Evolutionary conservation across 768 basidiomycete species (phyloP), one percentile per base, ranked within the genome.

Genomic region (Termitomyces eurrhizus): DNA sequence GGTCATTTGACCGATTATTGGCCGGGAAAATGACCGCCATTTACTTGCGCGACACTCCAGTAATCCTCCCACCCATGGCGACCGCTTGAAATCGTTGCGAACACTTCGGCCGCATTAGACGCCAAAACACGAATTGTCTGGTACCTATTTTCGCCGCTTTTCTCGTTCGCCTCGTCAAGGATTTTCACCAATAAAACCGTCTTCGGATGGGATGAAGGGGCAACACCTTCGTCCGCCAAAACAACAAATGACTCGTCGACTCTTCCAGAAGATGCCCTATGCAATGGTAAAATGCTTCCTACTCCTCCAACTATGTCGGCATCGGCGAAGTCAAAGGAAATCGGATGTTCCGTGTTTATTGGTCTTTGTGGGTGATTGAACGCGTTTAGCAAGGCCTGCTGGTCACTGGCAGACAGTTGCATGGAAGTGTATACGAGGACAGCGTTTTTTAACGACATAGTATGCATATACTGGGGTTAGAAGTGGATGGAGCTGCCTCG

Each of bases 11-110:
- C 29, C 26, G 35, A n/a, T 62, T 37, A 66, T 39, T 66, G 58
- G 16, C 65, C 65, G 18, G 65, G 65, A 44, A 64, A 66, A 53
- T 64, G 63, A 2, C 65, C 65, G 1, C 65, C 63, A 36, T 66
- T 66, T 9, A 42, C 61, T 55, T 64, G 57, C 5, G 65, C 63
- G 42, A 66, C 61, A 35, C 29, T 56, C 65, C 65, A 66, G n/a
- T 64, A 64, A 41, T 66, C 63, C 49, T 64, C 56, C 65, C 65
- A 66, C 13, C 52, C 56, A 51, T 64, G 58, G 44, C 49, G 59
- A 16, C 65, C 63, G 32, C 39, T 66, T 42, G 52, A 58, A 32
- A 66, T 66, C 8, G 56, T 62, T 33, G 57, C 51, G n/a, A 66
- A 52, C 16, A 66, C 60, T 7, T 52, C 50, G 11, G 52, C 58